Evolutionary conservation across 176 grass and related monocot species (phyloP).

Genomic region (barley (Hordeum vulgare)): DNA sequence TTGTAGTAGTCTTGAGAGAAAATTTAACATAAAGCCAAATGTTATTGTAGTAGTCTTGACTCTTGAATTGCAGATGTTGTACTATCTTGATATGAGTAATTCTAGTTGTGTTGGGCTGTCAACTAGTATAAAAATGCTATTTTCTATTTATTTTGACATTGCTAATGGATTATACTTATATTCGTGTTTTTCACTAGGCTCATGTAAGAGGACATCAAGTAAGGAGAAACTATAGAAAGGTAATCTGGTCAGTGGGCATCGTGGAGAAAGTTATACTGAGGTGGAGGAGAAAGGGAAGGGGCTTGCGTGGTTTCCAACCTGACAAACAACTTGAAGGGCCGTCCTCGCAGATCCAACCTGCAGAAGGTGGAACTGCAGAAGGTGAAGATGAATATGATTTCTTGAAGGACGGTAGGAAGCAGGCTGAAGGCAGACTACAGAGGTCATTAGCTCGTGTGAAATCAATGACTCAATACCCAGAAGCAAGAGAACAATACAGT

Average conservation of each 20-base stretch:
- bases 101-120: neutral
- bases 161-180: neutral
- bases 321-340: slow-evolving; percentile 61
- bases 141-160: neutral
- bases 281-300: slow-evolving; percentile 87
- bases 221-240: slow-evolving; percentile 71
- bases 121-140: neutral
- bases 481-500: slow-evolving; percentile 93
- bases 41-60: neutral
- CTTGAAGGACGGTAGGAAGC: slow-evolving; percentile 90
- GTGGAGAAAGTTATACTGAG: slow-evolving; percentile 87
- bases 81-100: neutral
- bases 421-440: slow-evolving; percentile 74
- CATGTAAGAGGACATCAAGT: slow-evolving; percentile 93
- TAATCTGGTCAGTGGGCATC: slow-evolving; percentile 91
- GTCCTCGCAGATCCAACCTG: slow-evolving; percentile 39
- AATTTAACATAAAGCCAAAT: neutral
- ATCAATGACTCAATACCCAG: slow-evolving; percentile 98
- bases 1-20: neutral
- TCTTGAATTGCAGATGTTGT: neutral
- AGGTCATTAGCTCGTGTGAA: slow-evolving; percentile 84
- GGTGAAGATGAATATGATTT: slow-evolving; percentile 70
- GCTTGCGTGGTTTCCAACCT: slow-evolving; percentile 54
- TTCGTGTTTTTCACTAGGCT: slow-evolving; percentile 43
- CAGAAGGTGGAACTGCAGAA: slow-evolving; percentile 22